Conservation (phyloP, 495 filamentous ascomycete species). For the Echria macrotheca region DNA sequence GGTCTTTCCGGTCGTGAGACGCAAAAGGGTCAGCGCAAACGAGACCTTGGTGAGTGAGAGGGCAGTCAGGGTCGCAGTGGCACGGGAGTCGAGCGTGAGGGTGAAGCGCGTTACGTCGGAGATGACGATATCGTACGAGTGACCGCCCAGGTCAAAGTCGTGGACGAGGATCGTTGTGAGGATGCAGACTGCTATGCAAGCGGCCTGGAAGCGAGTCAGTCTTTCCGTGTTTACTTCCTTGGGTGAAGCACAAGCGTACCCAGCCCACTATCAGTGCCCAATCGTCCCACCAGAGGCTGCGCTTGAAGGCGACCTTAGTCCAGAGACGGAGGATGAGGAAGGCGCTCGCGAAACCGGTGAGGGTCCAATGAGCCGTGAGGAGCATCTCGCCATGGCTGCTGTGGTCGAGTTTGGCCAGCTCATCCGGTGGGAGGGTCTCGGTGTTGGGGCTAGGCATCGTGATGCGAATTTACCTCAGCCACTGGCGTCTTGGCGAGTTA, state of each 20-base stretch:
- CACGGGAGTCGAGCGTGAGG: constrained; percentile 2
- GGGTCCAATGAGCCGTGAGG: background rate
- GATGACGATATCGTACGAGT: background rate
- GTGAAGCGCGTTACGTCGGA: background rate
- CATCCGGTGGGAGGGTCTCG: background rate
- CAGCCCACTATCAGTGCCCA: constrained; percentile 7
- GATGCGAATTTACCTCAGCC: background rate
- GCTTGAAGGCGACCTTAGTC: background rate
- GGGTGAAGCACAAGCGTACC: background rate
- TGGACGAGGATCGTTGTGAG: constrained; percentile 2
- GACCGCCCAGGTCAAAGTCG: constrained; percentile 1
- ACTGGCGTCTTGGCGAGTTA: background rate
- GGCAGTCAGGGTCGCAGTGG: constrained; percentile 1
- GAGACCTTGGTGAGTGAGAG: constrained; percentile 4
- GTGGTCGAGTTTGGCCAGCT: background rate
- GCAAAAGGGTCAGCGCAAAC: constrained; percentile 10
- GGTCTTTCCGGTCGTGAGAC: constrained; percentile 5
- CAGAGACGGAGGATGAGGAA: constrained; percentile 6
- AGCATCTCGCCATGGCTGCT: background rate
- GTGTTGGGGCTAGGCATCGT: background rate
- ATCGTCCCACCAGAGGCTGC: constrained; percentile 9
- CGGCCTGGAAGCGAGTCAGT: background rate
- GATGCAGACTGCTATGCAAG: background rate
- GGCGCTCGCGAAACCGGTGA: background rate
- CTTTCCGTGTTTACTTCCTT: background rate